These are phyloP conservation scores for Puccinia polysora DNA, from an alignment of 1,284 basidiomycete genomes.

Conservation along the genomic window DNA sequence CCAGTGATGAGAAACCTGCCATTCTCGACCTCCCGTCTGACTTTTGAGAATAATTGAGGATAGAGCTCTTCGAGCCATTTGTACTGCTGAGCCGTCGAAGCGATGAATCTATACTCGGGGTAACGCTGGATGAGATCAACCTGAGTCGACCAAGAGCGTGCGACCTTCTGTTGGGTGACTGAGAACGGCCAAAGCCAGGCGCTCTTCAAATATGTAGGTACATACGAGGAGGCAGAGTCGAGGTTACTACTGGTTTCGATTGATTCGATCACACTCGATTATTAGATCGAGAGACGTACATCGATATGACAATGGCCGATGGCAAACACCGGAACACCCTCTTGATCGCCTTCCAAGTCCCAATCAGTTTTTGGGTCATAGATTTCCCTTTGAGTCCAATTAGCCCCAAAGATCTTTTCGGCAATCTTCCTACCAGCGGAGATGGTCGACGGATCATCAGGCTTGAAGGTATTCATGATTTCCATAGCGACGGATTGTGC, in stretches of 20 bases:
- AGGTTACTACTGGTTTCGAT: conserved; percentile 65
- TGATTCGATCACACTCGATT: no score
- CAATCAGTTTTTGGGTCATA: conserved; percentile 65
- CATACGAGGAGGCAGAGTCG: conserved; percentile 54
- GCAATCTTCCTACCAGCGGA: conserved; percentile 66
- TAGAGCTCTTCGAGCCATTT: conserved; percentile 80
- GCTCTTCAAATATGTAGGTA: conserved; percentile 41
- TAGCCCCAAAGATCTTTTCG: conserved; percentile 74
- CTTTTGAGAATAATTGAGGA: conserved; percentile 73
- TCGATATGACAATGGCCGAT: conserved; percentile 41
- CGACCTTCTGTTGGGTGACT: conserved; percentile 92
- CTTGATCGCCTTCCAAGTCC: conserved; percentile 50
- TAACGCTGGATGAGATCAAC: conserved; percentile 92
- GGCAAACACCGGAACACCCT: conserved; percentile 56
- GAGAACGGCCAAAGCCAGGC: conserved; percentile 82
- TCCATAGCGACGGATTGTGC: conserved; percentile 42
- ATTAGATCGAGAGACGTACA: conserved; percentile 68
- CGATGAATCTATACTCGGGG: conserved; percentile 90
- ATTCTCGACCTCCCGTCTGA: conserved; percentile 69
- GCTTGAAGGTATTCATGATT: conserved; percentile 53
- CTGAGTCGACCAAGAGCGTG: conserved; percentile 82
- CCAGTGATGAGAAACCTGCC: conserved; percentile 80
- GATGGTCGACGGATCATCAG: conserved; percentile 55
- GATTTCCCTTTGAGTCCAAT: conserved; percentile 70
- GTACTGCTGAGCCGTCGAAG: conserved; percentile 89